Conservation (phyloP, 129 eudicot genomes). For the Flaveria linearis region DNA sequence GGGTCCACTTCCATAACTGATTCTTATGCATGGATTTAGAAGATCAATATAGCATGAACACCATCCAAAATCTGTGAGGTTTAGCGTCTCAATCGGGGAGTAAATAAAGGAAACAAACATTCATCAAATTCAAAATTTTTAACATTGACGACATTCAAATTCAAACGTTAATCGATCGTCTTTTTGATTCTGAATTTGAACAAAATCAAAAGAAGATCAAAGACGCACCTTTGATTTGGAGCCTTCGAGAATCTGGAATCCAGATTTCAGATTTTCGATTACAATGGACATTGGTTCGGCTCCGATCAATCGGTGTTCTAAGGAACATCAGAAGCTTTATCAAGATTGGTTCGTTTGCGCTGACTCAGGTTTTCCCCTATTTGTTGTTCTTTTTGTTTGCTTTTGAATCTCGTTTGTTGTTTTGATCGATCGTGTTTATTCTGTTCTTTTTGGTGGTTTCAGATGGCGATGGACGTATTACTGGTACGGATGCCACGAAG, state of each 20-base stretch:
- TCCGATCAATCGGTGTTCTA: slow-evolving; percentile 77
- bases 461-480: slow-evolving; percentile 91
- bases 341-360: slow-evolving; percentile 77
- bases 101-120: slow-evolving; percentile 16
- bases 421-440: neutral
- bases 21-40: slow-evolving; percentile 24
- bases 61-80: slow-evolving; percentile 27
- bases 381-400: neutral
- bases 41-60: slow-evolving; percentile 12
- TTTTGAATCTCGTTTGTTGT: neutral
- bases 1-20: slow-evolving; percentile 20
- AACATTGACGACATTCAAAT: neutral
- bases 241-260: slow-evolving; percentile 43
- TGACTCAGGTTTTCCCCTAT: slow-evolving; percentile 61
- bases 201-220: neutral
- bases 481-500: slow-evolving; percentile 76
- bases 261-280: slow-evolving; percentile 42
- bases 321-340: slow-evolving; percentile 72
- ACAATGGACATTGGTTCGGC: slow-evolving; percentile 74
- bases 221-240: slow-evolving; percentile 28
- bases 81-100: slow-evolving; percentile 26
- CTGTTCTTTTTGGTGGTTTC: slow-evolving; percentile 5
- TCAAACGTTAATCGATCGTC: neutral
- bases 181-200: slow-evolving; percentile 6
- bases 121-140: neutral